Evolutionary conservation across 1,284 basidiomycete genomes (phyloP), one percentile per base, ranked within the genome.

Genomic region (Melampsora americana): DNA sequence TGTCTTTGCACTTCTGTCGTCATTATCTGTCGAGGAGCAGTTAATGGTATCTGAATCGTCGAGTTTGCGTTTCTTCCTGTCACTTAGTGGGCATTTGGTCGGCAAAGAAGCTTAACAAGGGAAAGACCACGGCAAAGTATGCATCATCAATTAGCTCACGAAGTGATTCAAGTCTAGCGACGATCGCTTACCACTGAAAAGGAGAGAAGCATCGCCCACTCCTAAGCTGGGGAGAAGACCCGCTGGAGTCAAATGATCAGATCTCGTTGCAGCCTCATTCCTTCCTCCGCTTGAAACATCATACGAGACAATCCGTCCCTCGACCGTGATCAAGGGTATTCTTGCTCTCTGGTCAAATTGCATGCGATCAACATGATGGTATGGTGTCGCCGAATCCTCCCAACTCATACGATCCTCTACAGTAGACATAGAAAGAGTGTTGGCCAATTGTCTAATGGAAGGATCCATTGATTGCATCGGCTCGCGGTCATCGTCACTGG

Each of bases 211-310:
- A n/a, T 56, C 53, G 2, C 53, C 53, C 4, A 56, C 28, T 56
- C 53, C 53, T n/a, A 56, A 56, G 53, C 53, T 23, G 28, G 53
- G 53, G 7, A 56, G 28, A 23, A 56, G 53, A 23, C 53, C 53
- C 28, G 28, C n/a, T 56, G n/a, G n/a, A 56, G 53, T 56, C 53
- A 23, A 2, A 56, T n/a, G 12, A 28, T 20, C n/a, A 11, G 53
- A 56, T 56, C 11, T 28, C n/a, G 28, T 23, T 28, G 28, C 9
- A 23, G n/a, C 28, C 28, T 23, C 53, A 9, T n/a, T n/a, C 53
- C 53, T n/a, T 56, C 53, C 53, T 23, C 53, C 53, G 53, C 53
- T 56, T 3, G 53, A 56, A 28, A 56, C 18, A 56, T 56, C 53
- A 20, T 28, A 56, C 5, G 53, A 56, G 1, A 56, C 53, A 11